A percentile compares a stretch with the other conserved stretches of the same genome.
These are phyloP conservation scores for Fistulina hepatica DNA, from an alignment of 1,284 basidiomycete genomes.

Conservation along the genomic window DNA sequence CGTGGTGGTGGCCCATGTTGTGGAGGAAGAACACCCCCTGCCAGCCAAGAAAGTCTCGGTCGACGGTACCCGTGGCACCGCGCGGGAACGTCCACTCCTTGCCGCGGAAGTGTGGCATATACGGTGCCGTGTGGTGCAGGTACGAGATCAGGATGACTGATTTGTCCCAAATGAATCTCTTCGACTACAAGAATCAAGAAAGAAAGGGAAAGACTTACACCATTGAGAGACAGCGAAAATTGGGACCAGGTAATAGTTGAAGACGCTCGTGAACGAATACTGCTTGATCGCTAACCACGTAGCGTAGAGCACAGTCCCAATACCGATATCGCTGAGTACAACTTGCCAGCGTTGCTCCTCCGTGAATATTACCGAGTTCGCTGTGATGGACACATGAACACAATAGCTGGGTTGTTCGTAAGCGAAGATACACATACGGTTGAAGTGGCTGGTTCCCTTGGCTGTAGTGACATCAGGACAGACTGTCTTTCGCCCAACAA, in stretches of 20 bases:
- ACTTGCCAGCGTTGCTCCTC: conserved; percentile 40
- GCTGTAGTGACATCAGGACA: too few species aligned
- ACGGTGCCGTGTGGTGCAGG: conserved; percentile 42
- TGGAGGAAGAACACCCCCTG: conserved; percentile 47
- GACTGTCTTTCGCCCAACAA: not conserved
- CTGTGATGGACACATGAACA: too few species aligned
- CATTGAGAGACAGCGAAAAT: conserved; percentile 51
- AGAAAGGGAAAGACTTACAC: conserved; percentile 27
- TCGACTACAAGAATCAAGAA: conserved; percentile 10
- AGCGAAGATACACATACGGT: conserved; percentile 31
- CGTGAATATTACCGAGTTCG: conserved; percentile 44
- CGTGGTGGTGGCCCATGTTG: conserved; percentile 38
- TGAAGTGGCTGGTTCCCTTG: conserved; percentile 49
- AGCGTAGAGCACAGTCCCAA: too few species aligned
- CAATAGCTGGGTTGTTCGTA: conserved; percentile 1
- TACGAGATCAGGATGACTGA: conserved; percentile 46
- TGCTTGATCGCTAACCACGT: conserved; percentile 15
- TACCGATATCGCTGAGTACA: conserved; percentile 44
- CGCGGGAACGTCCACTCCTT: conserved; percentile 40
- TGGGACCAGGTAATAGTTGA: conserved; percentile 47
- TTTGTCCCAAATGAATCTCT: not conserved
- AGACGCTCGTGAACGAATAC: conserved; percentile 27
- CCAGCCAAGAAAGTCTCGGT: conserved; percentile 39
- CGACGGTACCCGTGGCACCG: conserved; percentile 39
- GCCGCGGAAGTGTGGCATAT: conserved; percentile 46